phyloP scores from a whole-genome alignment of 2,329 filamentous ascomycete species.

The Verticillium albo-atrum region DNA sequence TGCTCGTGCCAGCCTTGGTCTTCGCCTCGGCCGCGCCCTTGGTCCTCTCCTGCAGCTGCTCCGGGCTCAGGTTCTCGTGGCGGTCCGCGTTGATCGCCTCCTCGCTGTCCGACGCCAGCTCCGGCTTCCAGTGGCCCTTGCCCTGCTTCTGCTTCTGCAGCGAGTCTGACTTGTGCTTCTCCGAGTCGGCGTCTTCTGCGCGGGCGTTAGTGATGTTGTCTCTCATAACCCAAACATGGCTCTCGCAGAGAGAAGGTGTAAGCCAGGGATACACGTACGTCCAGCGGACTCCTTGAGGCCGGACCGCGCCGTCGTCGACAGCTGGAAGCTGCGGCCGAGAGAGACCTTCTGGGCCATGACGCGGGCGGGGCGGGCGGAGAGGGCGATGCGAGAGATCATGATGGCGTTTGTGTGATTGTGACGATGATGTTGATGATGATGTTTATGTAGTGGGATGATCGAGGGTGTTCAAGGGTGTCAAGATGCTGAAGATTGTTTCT shows the following conservation, averaged over 20 bases:
- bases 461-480: not conserved
- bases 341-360: conserved; percentile 12
- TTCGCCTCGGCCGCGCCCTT: conserved; percentile 47
- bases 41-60: conserved; percentile 54
- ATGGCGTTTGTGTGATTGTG: conserved; percentile 5
- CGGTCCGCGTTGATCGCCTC: conserved; percentile 69
- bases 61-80: conserved; percentile 33
- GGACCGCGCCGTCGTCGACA: conserved; percentile 21
- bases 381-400: conserved; percentile 26
- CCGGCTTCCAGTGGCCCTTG: conserved; percentile 70
- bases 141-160: conserved; percentile 65
- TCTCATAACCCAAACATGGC: no score
- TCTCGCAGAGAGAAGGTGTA: no score
- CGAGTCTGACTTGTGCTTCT: conserved; percentile 58
- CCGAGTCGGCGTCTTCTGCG: conserved; percentile 35
- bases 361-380: conserved; percentile 17
- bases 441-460: not conserved
- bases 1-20: conserved; percentile 41
- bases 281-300: conserved; percentile 32
- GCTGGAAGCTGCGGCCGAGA: conserved; percentile 16
- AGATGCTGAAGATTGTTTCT: no score
- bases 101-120: conserved; percentile 75
- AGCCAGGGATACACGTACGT: conserved; percentile 17
- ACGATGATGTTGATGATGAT: not conserved
- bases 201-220: not conserved